phyloP scores from a whole-genome alignment of 768 basidiomycete genomes.

The Saitozyma sp. region DNA sequence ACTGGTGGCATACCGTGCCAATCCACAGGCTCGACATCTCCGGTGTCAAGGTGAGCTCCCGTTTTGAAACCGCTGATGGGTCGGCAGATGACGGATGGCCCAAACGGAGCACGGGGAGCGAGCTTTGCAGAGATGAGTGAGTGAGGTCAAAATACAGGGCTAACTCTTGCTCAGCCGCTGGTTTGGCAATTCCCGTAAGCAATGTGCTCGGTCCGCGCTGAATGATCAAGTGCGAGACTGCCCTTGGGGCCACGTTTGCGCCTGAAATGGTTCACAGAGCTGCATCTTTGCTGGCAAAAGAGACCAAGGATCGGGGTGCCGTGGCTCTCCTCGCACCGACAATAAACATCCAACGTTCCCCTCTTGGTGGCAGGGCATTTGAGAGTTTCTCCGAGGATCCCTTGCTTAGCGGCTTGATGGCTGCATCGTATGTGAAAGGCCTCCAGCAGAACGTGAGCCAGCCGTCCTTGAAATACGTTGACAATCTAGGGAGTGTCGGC shows the following conservation, averaged over 20 bases:
- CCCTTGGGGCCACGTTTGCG: too few relatives aligned
- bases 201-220: too few relatives aligned
- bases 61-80: too few relatives aligned
- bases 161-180: too few relatives aligned
- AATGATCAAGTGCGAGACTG: too few relatives aligned
- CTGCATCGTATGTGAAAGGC: constrained; percentile 1
- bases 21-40: not conserved
- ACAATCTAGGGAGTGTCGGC: not conserved
- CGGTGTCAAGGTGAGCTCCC: not conserved
- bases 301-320: constrained; percentile 1
- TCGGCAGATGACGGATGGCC: too few relatives aligned
- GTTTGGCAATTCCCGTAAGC: too few relatives aligned
- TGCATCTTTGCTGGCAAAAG: not conserved
- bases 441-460: not conserved
- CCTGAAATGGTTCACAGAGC: too few relatives aligned
- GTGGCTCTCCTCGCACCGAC: constrained; percentile 66
- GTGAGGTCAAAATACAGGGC: too few relatives aligned
- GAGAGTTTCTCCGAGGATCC: constrained; percentile 23
- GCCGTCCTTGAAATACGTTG: not conserved
- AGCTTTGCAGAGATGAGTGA: too few relatives aligned
- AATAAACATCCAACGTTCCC: constrained; percentile 71
- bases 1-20: not conserved
- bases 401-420: constrained; percentile 8
- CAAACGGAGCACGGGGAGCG: too few relatives aligned
- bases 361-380: constrained; percentile 54